A percentile compares a stretch with the other conserved stretches of the same genome.
Conservation (phyloP, 768 basidiomycete species). For the Psilocybe cyanescens region DNA sequence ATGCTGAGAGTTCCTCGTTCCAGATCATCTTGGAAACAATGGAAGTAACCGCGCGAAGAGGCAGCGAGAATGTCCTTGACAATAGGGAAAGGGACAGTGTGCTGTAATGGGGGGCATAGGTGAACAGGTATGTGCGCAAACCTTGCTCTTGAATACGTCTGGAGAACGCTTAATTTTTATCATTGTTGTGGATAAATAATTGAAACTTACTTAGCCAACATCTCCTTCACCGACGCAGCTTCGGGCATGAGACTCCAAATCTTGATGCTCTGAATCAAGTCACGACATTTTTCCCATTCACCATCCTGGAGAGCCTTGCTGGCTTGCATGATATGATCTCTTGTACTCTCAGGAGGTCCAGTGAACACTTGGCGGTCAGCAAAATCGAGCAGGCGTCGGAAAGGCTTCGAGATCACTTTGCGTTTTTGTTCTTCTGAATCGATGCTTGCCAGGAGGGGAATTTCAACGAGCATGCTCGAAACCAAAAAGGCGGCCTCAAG, state of each 20-base stretch:
- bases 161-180: conserved; percentile 3
- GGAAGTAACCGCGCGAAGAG: conserved; percentile 81
- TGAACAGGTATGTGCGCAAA: conserved; percentile 95
- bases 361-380: conserved; percentile 98
- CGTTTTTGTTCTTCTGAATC: conserved; percentile 94
- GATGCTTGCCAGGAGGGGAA: conserved; percentile 91
- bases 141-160: conserved; percentile 99
- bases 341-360: conserved; percentile 96
- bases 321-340: conserved; percentile 99
- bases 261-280: conserved; percentile 94
- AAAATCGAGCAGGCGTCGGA: conserved; percentile 93
- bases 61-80: conserved; percentile 85
- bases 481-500: conserved; percentile 97
- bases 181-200: conserved; percentile 8
- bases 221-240: conserved; percentile 84
- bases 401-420: conserved; percentile 94
- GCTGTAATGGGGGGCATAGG: conserved; percentile 93
- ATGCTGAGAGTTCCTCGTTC: conserved; percentile 93
- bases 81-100: conserved; percentile 89
- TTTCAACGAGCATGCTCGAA: conserved; percentile 98
- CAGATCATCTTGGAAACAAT: conserved; percentile 99
- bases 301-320: conserved; percentile 95
- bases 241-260: conserved; percentile 98
- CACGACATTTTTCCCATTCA: conserved; percentile 95
- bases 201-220: conserved; percentile 81